A percentile compares a stretch with the other conserved stretches of the same genome.
Evolutionary conservation across 2,329 filamentous ascomycete species (phyloP).

Genomic region (Sphaerostilbella broomeana): DNA sequence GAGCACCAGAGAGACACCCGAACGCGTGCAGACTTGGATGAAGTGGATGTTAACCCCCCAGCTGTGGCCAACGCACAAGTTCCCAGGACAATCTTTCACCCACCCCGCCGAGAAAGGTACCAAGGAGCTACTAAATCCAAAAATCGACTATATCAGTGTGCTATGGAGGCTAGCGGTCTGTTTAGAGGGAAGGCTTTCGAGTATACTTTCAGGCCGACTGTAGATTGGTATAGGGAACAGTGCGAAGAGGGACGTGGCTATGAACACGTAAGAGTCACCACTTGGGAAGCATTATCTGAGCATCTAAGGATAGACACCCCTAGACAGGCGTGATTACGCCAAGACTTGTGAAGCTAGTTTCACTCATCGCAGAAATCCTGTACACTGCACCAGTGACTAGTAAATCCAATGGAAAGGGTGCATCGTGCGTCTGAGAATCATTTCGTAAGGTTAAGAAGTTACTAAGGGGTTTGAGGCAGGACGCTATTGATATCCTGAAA

Average conservation of each 20-base stretch:
- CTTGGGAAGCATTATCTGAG: slow-evolving; percentile 37
- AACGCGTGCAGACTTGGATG: slow-evolving; percentile 4
- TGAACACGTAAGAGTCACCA: slow-evolving; percentile 41
- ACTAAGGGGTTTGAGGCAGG: too few species aligned
- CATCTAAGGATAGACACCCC: too few species aligned
- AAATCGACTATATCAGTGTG: slow-evolving; percentile 40
- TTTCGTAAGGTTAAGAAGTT: too few species aligned
- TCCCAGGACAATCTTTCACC: slow-evolving; percentile 39
- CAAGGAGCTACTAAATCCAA: slow-evolving; percentile 26
- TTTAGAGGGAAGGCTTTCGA: slow-evolving; percentile 10
- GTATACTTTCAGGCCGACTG: slow-evolving; percentile 41
- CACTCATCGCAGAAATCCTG: too few species aligned
- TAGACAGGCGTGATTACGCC: too few species aligned
- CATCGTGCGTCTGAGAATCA: too few species aligned
- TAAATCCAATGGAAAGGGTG: too few species aligned
- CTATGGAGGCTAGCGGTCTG: slow-evolving; percentile 16
- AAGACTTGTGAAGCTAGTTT: too few species aligned
- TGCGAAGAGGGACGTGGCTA: slow-evolving; percentile 40
- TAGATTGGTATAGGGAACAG: slow-evolving; percentile 46
- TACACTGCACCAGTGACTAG: too few species aligned
- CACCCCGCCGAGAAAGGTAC: slow-evolving; percentile 30
- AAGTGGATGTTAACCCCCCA: slow-evolving; percentile 17
- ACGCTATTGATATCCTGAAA: too few species aligned
- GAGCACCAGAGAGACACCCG: neutral
- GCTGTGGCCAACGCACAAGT: slow-evolving; percentile 15